Conservation (phyloP, 441 rosid species). For the Bocquillonia castaneifolia region DNA sequence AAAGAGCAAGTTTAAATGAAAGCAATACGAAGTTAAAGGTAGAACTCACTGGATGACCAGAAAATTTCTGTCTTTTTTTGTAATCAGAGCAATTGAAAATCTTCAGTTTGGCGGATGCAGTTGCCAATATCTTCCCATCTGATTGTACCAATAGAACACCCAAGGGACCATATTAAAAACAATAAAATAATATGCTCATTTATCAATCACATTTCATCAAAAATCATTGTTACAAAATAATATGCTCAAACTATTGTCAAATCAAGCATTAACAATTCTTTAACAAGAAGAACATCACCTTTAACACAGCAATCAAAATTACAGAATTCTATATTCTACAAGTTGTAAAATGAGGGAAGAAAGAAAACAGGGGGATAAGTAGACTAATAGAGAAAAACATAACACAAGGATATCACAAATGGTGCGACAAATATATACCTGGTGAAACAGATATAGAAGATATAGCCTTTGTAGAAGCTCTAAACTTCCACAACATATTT, state of each 20-base stretch:
- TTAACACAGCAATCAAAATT: not conserved
- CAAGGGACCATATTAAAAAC: conserved; percentile 18
- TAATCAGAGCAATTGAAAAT: conserved; percentile 62
- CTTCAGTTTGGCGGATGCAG: conserved; percentile 79
- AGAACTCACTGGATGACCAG: conserved; percentile 95
- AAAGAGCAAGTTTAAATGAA: not conserved
- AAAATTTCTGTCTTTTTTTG: conserved; percentile 78
- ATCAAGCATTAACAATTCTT: not conserved
- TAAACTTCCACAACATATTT: conserved; percentile 53
- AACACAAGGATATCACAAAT: conserved; percentile 11
- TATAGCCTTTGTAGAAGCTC: conserved; percentile 73
- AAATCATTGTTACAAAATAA: not conserved
- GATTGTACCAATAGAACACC: conserved; percentile 15
- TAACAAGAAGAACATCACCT: not conserved
- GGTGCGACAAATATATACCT: conserved; percentile 33
- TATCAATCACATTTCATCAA: not conserved
- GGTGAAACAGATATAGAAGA: conserved; percentile 74
- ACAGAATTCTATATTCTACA: not conserved
- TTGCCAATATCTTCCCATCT: conserved; percentile 83
- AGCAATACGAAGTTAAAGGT: not conserved
- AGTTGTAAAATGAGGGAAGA: not conserved
- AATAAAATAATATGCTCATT: not conserved
- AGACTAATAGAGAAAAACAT: not conserved
- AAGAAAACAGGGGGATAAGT: not conserved
- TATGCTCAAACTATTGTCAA: not conserved